These are phyloP conservation scores for Globisporangium takayamanum DNA, from an alignment of 352 stramenopile genomes.

Conservation along the genomic window DNA sequence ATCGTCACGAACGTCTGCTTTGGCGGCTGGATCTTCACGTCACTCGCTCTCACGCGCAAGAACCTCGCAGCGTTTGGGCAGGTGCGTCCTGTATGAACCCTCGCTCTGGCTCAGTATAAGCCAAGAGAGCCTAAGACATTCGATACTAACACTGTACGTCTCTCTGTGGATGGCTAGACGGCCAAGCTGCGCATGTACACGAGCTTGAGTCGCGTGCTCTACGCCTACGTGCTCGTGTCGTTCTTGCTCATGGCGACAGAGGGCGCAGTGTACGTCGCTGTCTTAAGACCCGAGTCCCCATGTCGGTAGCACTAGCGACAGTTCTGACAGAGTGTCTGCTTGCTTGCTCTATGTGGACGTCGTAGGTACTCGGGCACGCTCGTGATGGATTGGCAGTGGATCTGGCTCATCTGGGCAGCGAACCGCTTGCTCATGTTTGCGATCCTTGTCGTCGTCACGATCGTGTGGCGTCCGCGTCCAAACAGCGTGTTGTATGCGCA, in stretches of 20 bases:
- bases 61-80: conserved; percentile 78
- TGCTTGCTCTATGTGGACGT: not conserved
- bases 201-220: conserved; percentile 44
- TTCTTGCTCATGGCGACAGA: conserved; percentile 74
- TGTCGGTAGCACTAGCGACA: not conserved
- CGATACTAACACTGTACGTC: not conserved
- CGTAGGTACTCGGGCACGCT: conserved; percentile 66
- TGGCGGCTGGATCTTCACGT: conserved; percentile 82
- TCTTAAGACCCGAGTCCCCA: not conserved
- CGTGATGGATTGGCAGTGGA: conserved; percentile 55
- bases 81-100: conserved; percentile 16
- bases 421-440: conserved; percentile 67
- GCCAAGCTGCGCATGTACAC: conserved; percentile 77
- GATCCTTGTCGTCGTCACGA: conserved; percentile 55
- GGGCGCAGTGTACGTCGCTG: conserved; percentile 60
- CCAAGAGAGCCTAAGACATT: not conserved
- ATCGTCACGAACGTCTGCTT: conserved; percentile 79
- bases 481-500: conserved; percentile 64
- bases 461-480: conserved; percentile 66
- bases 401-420: conserved; percentile 75
- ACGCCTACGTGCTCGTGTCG: conserved; percentile 56
- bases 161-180: conserved; percentile 24
- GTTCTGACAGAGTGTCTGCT: not conserved
- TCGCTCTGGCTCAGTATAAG: too few species aligned
- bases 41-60: conserved; percentile 65